phyloP scores from a whole-genome alignment of 371 early-diverging fungal genomes.

The Chytridiales sp. region DNA sequence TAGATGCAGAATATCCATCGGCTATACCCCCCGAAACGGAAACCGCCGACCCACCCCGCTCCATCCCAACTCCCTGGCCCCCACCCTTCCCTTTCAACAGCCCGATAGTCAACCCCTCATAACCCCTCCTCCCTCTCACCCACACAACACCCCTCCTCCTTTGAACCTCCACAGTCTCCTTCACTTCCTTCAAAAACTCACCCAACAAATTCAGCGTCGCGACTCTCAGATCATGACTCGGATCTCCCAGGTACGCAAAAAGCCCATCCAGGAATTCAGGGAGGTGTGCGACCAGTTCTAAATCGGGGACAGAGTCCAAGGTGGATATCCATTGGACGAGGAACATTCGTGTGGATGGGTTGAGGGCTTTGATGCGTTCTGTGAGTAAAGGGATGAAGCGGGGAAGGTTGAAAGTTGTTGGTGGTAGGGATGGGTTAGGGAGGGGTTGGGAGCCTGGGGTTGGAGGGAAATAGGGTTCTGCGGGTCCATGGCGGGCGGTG shows the following conservation, averaged over 20 bases:
- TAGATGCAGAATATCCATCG: too few species aligned
- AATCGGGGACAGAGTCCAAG: conserved; percentile 83
- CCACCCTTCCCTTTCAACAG: too few species aligned
- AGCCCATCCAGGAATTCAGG: conserved; percentile 89
- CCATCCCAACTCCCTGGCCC: too few species aligned
- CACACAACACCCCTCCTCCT: conserved; percentile 42
- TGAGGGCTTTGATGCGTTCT: conserved; percentile 82
- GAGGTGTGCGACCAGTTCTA: conserved; percentile 81
- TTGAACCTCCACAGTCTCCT: conserved; percentile 70
- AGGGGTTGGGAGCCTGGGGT: conserved; percentile 42
- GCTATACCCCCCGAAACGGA: too few species aligned
- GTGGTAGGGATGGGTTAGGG: conserved; percentile 17
- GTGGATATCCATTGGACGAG: conserved; percentile 89
- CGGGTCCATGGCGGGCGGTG: neutral
- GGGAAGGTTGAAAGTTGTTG: conserved; percentile 74
- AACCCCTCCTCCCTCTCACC: conserved; percentile 29
- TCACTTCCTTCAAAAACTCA: conserved; percentile 78
- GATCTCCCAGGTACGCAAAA: conserved; percentile 78
- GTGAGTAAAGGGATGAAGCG: conserved; percentile 85
- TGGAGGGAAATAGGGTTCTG: conserved; percentile 30
- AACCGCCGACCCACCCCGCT: too few species aligned
- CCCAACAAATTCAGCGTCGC: conserved; percentile 65
- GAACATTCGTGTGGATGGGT: conserved; percentile 84
- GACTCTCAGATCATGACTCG: conserved; percentile 78
- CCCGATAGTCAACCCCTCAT: too few species aligned